Percentiles rank a stretch among this genome's conserved stretches.
Conservation (phyloP, 352 stramenopile species). For the Globisporangium uncinulatum region DNA sequence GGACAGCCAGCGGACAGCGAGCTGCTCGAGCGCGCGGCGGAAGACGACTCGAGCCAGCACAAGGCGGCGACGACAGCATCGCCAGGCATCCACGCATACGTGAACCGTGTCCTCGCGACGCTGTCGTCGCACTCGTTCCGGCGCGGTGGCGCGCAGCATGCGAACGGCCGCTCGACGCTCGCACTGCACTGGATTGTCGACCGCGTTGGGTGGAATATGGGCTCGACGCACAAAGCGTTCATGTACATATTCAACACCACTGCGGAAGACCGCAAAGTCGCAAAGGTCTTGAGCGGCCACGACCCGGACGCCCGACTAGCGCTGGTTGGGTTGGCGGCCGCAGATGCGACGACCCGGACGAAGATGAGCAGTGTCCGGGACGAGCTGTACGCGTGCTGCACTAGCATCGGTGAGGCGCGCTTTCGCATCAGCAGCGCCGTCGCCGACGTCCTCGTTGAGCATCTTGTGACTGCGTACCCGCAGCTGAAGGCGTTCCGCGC, state of each 20-base stretch:
- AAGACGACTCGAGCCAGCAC: neutral
- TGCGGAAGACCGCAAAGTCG: constrained; percentile 4
- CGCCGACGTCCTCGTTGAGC: neutral
- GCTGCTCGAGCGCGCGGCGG: neutral
- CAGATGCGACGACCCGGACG: neutral
- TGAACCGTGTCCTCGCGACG: constrained; percentile 13
- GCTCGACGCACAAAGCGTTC: neutral
- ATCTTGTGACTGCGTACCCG: neutral
- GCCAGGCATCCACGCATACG: constrained; percentile 16
- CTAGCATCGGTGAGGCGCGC: neutral
- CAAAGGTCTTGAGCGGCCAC: constrained; percentile 1
- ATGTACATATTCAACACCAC: constrained; percentile 16
- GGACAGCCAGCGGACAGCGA: neutral
- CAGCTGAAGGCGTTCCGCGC: neutral
- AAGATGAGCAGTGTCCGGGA: neutral
- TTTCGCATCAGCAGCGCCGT: neutral
- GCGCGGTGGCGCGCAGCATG: constrained; percentile 11
- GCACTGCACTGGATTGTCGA: constrained; percentile 19
- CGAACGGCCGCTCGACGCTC: constrained; percentile 4
- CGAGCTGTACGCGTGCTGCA: neutral
- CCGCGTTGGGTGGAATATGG: constrained; percentile 13
- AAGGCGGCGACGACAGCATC: constrained; percentile 9
- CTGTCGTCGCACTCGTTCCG: constrained; percentile 16
- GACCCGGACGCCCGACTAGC: neutral
- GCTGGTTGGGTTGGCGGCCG: neutral